These are phyloP conservation scores for Plasmodium sp. DNA, from an alignment of 169 alveolate species.

Conservation along the genomic window DNA sequence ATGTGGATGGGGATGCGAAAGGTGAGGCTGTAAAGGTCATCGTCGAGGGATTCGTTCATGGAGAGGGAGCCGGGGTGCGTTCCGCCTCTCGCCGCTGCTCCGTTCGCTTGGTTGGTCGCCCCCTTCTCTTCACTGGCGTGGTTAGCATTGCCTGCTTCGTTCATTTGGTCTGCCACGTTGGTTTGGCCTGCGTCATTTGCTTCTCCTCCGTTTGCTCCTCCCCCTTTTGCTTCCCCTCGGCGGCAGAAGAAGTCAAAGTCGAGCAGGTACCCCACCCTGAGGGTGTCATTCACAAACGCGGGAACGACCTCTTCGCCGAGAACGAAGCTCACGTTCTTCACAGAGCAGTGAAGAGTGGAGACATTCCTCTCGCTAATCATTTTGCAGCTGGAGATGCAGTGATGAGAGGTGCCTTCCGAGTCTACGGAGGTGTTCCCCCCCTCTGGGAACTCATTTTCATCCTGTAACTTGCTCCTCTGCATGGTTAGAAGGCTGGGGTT, in stretches of 20 bases:
- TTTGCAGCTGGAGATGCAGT: neutral
- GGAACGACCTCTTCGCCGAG: constrained; percentile 17
- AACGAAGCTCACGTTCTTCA: constrained; percentile 9
- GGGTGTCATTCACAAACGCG: neutral
- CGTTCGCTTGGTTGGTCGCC: neutral
- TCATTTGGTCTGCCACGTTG: too few species aligned
- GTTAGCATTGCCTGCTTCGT: neutral
- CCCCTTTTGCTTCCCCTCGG: neutral
- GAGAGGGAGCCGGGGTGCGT: neutral
- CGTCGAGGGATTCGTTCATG: neutral
- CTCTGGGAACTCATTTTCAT: constrained; percentile 4
- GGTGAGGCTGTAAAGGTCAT: neutral
- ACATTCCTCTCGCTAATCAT: neutral
- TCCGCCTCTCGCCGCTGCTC: neutral
- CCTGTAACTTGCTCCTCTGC: neutral
- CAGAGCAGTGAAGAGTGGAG: constrained; percentile 2
- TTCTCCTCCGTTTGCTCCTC: neutral
- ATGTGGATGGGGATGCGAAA: constrained; percentile 22
- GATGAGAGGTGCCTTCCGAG: neutral
- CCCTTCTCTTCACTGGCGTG: neutral
- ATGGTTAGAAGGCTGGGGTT: neutral
- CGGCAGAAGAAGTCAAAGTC: constrained; percentile 22
- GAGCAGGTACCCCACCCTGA: constrained; percentile 12
- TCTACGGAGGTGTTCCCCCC: neutral
- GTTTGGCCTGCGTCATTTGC: neutral